phyloP scores from a whole-genome alignment of 2,329 filamentous ascomycete genomes.

The Microdochium bolleyi region DNA sequence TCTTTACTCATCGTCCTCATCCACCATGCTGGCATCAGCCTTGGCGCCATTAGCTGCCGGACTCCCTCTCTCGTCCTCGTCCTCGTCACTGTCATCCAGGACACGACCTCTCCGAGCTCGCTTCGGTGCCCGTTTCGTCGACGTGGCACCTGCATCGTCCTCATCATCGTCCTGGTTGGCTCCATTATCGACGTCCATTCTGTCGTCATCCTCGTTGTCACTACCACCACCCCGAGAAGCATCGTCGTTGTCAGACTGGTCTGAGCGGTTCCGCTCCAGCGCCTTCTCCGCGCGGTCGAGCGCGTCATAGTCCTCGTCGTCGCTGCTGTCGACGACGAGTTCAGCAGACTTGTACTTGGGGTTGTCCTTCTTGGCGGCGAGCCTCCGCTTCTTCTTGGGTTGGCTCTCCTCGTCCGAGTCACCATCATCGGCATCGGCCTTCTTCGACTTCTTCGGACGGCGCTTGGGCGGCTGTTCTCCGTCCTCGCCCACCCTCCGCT shows the following conservation, averaged over 20 bases:
- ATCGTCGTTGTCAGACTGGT: constrained; percentile 19
- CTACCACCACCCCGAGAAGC: constrained; percentile 15
- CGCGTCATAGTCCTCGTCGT: constrained; percentile 34
- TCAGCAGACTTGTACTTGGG: constrained; percentile 81
- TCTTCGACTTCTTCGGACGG: constrained; percentile 49
- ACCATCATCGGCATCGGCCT: constrained; percentile 39
- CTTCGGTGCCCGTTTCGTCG: constrained; percentile 31
- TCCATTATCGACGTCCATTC: constrained; percentile 44
- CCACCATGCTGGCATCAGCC: constrained; percentile 22
- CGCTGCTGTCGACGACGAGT: constrained; percentile 71
- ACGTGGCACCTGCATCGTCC: constrained; percentile 39
- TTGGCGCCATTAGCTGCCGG: constrained; percentile 7
- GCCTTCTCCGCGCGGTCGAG: constrained; percentile 37
- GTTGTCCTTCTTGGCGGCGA: constrained; percentile 39
- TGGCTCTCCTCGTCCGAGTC: constrained; percentile 41
- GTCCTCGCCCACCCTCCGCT: constrained; percentile 12
- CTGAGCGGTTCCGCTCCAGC: constrained; percentile 22
- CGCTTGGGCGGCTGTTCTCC: constrained; percentile 31
- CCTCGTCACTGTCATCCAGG: constrained; percentile 46
- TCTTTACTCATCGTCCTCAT: constrained; percentile 18
- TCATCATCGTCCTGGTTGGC: constrained; percentile 37
- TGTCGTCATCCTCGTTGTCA: constrained; percentile 27
- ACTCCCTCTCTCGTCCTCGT: constrained; percentile 31
- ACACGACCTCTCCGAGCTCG: constrained; percentile 42
- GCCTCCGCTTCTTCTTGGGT: constrained; percentile 55